Evolutionary conservation across 768 basidiomycete genomes (phyloP), one percentile per base, ranked within the genome.

Genomic region (Phlebiopsis flavidoalba): DNA sequence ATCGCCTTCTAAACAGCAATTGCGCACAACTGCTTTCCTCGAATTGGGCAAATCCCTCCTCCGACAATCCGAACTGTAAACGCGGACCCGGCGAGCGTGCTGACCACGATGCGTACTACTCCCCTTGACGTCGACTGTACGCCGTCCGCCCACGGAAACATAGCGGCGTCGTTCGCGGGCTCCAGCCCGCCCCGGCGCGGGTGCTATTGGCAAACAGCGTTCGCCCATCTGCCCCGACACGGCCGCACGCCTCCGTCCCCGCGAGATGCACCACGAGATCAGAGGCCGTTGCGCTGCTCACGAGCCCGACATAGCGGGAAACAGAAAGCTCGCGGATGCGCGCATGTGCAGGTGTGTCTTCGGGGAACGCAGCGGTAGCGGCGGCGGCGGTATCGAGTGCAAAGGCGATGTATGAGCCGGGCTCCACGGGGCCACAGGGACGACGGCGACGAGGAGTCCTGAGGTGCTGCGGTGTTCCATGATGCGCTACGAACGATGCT

Each of bases 71-170:
- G 57, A 72, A 72, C 4, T 37, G 15, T 15, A 72, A n/a, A 63
- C 26, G 63, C 45, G 0, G 71, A 70, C 15, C 63, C 58, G 53
- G 70, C 61, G 10, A 65, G 35, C 35, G 19, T 53, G 17, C 49
- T 21, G 14, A 71, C 60, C 12, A 56, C 48, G 22, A 71, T 58
- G 4, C 65, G 68, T 14, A 66, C 62, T 11, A n/a, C n/a, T n/a
- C n/a, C n/a, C 71, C 71, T 33, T 31, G 68, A 64, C 36, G 69
- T 71, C 70, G 66, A 72, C 40, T 67, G 68, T 31, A 59, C 26
- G 33, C 45, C 31, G 60, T 66, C 65, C 8, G 50, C 49, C 56
- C 50, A 64, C 21, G 72, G 72, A 61, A 71, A 70, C 40, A 70
- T 55, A 24, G 21, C 11, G 5, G 50, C 37, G 59, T 54, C 50